Percentiles rank a stretch among this genome's conserved stretches.
Evolutionary conservation across 805 yeast genomes (phyloP).

Genomic region (Candida pini): DNA sequence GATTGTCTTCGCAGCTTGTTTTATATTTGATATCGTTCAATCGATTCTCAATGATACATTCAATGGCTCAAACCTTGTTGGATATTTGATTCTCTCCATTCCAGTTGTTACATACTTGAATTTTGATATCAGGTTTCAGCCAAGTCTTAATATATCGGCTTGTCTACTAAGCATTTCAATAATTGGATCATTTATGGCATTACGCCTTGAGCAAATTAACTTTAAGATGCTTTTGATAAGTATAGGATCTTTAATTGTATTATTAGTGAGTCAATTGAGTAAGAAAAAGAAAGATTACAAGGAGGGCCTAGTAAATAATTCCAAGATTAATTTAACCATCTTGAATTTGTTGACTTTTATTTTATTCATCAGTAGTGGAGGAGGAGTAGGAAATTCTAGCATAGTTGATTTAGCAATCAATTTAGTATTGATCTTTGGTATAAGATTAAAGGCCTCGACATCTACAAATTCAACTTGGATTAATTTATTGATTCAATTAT

Average conservation of each 20-base stretch:
- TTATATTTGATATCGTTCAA: constrained; percentile 10
- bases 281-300: constrained; percentile 16
- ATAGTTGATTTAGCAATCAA: constrained; percentile 1
- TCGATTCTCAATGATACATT: constrained; percentile 1
- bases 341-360: constrained; percentile 13
- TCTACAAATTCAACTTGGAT: constrained; percentile 14
- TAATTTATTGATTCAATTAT: constrained; percentile 28
- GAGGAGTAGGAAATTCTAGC: too few species aligned
- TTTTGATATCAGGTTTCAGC: too few species aligned
- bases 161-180: too few species aligned
- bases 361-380: constrained; percentile 9
- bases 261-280: constrained; percentile 24
- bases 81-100: constrained; percentile 16
- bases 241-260: constrained; percentile 24
- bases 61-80: constrained; percentile 5
- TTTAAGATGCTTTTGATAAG: constrained; percentile 26
- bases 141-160: too few species aligned
- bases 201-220: constrained; percentile 19
- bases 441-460: too few species aligned
- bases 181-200: too few species aligned
- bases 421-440: not conserved
- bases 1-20: constrained; percentile 11
- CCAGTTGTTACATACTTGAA: constrained; percentile 17
- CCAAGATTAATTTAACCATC: constrained; percentile 19
- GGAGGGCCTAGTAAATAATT: constrained; percentile 17